A percentile compares a stretch with the other conserved stretches of the same genome.
These are phyloP conservation scores for Vanrija humicola DNA, from an alignment of 1,284 basidiomycete species.

Conservation along the genomic window DNA sequence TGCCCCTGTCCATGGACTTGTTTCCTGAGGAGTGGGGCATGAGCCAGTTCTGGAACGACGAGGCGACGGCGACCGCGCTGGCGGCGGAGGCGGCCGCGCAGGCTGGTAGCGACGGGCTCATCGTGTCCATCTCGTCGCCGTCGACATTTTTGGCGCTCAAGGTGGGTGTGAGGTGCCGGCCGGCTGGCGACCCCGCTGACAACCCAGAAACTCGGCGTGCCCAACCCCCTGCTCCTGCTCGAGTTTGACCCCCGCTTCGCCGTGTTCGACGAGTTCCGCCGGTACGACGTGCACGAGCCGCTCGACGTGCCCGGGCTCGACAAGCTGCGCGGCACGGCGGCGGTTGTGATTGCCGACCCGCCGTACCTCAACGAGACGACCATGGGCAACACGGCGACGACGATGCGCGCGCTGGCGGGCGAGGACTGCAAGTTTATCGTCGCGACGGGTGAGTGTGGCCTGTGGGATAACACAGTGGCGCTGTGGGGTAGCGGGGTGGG, in stretches of 20 bases:
- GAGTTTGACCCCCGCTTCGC: constrained; percentile 13
- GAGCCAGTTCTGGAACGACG: constrained; percentile 18
- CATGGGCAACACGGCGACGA: constrained; percentile 3
- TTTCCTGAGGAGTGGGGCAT: constrained; percentile 15
- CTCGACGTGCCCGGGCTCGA: constrained; percentile 1
- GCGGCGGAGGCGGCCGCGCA: constrained; percentile 2
- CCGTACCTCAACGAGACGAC: constrained; percentile 11
- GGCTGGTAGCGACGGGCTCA: constrained; percentile 4
- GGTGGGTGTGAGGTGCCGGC: background rate
- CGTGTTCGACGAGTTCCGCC: constrained; percentile 11
- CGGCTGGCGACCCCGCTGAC: background rate
- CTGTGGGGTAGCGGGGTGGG: too few species aligned
- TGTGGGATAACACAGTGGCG: too few species aligned
- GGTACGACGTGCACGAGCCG: constrained; percentile 10
- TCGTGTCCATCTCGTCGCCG: constrained; percentile 7
- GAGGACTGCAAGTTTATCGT: constrained; percentile 5
- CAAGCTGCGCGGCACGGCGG: background rate
- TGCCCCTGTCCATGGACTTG: constrained; percentile 1
- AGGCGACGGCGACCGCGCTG: background rate
- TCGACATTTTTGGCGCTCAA: constrained; percentile 8
- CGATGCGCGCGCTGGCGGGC: background rate
- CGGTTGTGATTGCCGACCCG: constrained; percentile 9
- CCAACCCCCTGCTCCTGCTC: constrained; percentile 12
- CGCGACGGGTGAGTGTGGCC: constrained; percentile 3
- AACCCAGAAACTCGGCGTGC: constrained; percentile 7